These are phyloP conservation scores for Globisporangium middletonii DNA, from an alignment of 352 stramenopile species.

Conservation along the genomic window DNA sequence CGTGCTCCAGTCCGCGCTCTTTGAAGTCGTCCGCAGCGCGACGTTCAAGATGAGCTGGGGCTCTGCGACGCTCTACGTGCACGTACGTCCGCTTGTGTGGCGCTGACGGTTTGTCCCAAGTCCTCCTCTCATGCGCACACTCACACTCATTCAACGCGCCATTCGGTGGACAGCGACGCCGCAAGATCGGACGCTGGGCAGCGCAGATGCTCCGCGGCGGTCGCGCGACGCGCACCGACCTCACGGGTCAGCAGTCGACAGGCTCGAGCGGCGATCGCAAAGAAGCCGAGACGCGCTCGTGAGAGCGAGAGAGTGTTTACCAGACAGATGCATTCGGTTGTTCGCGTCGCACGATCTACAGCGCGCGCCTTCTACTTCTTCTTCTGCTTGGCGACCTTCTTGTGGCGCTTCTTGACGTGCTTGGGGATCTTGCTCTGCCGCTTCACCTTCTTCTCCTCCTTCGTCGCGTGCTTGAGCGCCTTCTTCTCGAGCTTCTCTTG, in stretches of 20 bases:
- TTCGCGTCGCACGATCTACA: too few relatives aligned
- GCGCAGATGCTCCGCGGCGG: constrained; percentile 80
- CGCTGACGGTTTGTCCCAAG: not conserved
- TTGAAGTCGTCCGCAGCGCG: constrained; percentile 74
- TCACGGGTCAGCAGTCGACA: constrained; percentile 41
- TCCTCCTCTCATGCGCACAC: too few relatives aligned
- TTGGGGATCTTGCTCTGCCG: constrained; percentile 98
- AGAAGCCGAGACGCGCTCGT: constrained; percentile 1
- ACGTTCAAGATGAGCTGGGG: constrained; percentile 84
- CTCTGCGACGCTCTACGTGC: constrained; percentile 74
- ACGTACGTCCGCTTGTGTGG: constrained; percentile 39
- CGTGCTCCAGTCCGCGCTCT: constrained; percentile 66
- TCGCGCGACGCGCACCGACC: constrained; percentile 62
- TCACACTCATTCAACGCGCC: too few relatives aligned
- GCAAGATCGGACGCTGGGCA: constrained; percentile 81
- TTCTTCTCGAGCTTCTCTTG: constrained; percentile 80
- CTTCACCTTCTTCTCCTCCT: constrained; percentile 91
- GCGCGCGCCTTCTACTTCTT: constrained; percentile 75
- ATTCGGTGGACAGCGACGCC: constrained; percentile 35
- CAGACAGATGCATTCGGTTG: too few relatives aligned
- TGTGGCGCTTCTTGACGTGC: constrained; percentile 97
- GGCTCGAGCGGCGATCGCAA: constrained; percentile 2
- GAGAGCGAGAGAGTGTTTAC: not conserved
- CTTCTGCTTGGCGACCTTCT: constrained; percentile 93
- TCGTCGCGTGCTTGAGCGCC: constrained; percentile 94